A percentile compares a stretch with the other conserved stretches of the same genome.
These are phyloP conservation scores for Lecanicillium sp. DNA, from an alignment of 2,329 filamentous ascomycete species.

Conservation along the genomic window DNA sequence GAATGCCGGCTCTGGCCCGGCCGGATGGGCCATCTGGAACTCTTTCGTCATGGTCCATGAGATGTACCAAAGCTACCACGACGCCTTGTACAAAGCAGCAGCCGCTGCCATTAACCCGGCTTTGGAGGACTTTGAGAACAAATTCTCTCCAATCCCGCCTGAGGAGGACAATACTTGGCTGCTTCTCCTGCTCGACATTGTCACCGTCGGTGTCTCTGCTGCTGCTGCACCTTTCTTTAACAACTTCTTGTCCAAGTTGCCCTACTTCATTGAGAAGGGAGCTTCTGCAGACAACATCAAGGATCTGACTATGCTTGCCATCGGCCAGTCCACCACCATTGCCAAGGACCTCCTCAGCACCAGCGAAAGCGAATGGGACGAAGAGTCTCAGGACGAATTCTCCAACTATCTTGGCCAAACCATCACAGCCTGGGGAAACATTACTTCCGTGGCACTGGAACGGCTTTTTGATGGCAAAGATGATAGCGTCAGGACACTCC, in stretches of 20 bases:
- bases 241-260: slow-evolving; percentile 1
- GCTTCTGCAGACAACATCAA: neutral
- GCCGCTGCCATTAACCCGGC: slow-evolving; percentile 9
- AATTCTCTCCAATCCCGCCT: slow-evolving; percentile 9
- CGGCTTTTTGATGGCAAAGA: slow-evolving; percentile 20
- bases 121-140: slow-evolving; percentile 13
- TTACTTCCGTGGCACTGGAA: neutral
- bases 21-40: slow-evolving; percentile 16
- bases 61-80: slow-evolving; percentile 7
- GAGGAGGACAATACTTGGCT: slow-evolving; percentile 15
- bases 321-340: slow-evolving; percentile 1
- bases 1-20: slow-evolving; percentile 11
- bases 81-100: slow-evolving; percentile 6
- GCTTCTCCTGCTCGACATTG: slow-evolving; percentile 19
- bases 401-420: neutral
- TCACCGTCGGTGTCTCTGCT: slow-evolving; percentile 18
- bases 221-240: slow-evolving; percentile 20
- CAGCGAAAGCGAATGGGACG: neutral
- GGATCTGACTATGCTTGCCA: slow-evolving; percentile 1
- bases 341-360: neutral
- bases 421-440: slow-evolving; percentile 1
- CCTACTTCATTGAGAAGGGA: slow-evolving; percentile 3
- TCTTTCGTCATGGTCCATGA: slow-evolving; percentile 17
- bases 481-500: slow-evolving; percentile 31
- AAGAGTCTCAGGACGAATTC: neutral